phyloP scores from a whole-genome alignment of 2,329 filamentous ascomycete genomes.

The Colletotrichum tofieldiae region DNA sequence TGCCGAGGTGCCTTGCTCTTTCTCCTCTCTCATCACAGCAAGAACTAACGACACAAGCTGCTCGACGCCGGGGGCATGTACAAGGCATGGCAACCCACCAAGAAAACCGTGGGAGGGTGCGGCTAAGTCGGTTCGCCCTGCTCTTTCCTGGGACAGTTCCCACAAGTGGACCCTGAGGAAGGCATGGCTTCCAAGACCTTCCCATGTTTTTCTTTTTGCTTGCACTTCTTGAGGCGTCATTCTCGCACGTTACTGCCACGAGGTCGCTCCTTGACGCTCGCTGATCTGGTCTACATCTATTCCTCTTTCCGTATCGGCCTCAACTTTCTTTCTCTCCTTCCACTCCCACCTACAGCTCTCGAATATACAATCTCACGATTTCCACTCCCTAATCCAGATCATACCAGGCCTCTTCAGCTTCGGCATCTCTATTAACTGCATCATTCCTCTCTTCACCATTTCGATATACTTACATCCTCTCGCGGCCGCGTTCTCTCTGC shows the following conservation, averaged over 20 bases:
- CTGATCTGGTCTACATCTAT: constrained; percentile 20
- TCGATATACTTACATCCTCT: neutral
- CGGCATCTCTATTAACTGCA: neutral
- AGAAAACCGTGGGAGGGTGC: constrained; percentile 17
- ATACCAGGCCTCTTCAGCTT: neutral
- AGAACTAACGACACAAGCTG: constrained; percentile 8
- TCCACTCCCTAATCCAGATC: neutral
- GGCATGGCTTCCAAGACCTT: constrained; percentile 18
- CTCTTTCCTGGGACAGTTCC: neutral
- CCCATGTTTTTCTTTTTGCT: constrained; percentile 7
- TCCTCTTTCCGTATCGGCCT: neutral
- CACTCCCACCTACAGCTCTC: no score
- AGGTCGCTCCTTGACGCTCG: constrained; percentile 13
- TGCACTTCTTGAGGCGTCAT: constrained; percentile 7
- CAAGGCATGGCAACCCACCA: constrained; percentile 19
- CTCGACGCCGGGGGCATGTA: constrained; percentile 1
- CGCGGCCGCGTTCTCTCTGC: neutral
- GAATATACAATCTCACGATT: constrained; percentile 4
- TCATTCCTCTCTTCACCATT: neutral
- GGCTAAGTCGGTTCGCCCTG: neutral
- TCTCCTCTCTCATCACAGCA: neutral
- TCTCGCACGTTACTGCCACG: constrained; percentile 40
- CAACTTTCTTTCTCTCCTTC: neutral
- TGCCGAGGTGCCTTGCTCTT: constrained; percentile 1
- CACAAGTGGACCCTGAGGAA: neutral